These are phyloP conservation scores for Cephaloascus albidus DNA, from an alignment of 805 yeast species.

Conservation along the genomic window DNA sequence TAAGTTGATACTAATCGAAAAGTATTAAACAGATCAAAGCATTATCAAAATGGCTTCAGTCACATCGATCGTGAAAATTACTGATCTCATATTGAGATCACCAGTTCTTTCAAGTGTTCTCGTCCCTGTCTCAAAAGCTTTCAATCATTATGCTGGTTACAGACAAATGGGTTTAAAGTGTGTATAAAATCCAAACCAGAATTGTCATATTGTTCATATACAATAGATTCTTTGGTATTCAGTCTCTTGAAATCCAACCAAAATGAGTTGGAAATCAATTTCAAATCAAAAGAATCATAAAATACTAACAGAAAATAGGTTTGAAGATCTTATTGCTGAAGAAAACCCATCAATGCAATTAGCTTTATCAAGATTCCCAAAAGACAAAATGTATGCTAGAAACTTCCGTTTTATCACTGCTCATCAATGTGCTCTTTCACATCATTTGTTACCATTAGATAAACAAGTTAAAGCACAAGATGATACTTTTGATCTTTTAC, in stretches of 20 bases:
- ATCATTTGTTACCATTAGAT: constrained; percentile 73
- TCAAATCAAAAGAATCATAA: no score
- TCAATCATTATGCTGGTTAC: constrained; percentile 76
- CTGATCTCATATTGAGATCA: constrained; percentile 72
- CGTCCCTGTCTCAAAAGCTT: constrained; percentile 72
- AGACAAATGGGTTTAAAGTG: constrained; percentile 83
- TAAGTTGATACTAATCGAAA: no score
- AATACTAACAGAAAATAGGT: constrained; percentile 28
- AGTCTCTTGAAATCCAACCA: neutral
- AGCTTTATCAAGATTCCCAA: constrained; percentile 83
- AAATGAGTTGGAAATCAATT: no score
- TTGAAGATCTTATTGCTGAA: constrained; percentile 81
- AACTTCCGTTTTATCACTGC: constrained; percentile 89
- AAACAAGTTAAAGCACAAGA: constrained; percentile 75
- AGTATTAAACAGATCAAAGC: neutral
- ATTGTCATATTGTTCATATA: neutral
- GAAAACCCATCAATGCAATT: constrained; percentile 82
- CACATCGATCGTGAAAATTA: constrained; percentile 62
- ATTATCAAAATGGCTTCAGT: constrained; percentile 39
- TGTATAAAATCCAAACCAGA: constrained; percentile 3
- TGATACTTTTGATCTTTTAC: constrained; percentile 74
- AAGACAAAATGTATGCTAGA: constrained; percentile 79
- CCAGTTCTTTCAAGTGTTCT: constrained; percentile 71
- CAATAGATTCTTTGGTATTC: neutral
- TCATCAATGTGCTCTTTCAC: constrained; percentile 77